Conservation (phyloP, 768 basidiomycete species). For the Cytidiella melzeri region DNA sequence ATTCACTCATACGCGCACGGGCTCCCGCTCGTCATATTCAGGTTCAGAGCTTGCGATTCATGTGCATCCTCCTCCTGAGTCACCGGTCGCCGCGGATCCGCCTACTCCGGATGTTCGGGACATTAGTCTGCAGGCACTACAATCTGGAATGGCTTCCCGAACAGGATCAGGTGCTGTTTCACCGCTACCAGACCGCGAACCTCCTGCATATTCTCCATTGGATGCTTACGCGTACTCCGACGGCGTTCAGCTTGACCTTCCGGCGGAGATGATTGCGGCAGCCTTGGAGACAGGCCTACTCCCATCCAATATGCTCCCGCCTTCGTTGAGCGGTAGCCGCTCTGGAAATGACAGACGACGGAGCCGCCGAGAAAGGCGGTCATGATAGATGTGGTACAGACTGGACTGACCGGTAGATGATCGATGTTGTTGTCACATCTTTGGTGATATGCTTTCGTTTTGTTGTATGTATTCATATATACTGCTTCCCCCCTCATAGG, state of each 20-base stretch:
- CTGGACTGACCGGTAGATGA: conserved; percentile 1
- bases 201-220: conserved; percentile 85
- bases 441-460: conserved; percentile 1
- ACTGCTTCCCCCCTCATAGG: background rate
- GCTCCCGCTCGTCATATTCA: conserved; percentile 32
- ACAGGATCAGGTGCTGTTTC: conserved; percentile 7
- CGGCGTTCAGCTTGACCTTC: conserved; percentile 89
- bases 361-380: conserved; percentile 31
- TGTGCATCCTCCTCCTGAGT: conserved; percentile 75
- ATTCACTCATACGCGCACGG: conserved; percentile 25
- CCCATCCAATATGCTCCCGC: conserved; percentile 51
- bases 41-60: conserved; percentile 64
- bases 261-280: conserved; percentile 87
- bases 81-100: conserved; percentile 71
- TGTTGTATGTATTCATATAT: conserved; percentile 15
- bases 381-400: conserved; percentile 12
- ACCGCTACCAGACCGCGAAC: conserved; percentile 28
- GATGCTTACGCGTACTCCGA: conserved; percentile 80
- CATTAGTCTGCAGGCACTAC: conserved; percentile 70
- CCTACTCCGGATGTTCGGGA: conserved; percentile 82
- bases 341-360: conserved; percentile 37
- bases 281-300: conserved; percentile 72
- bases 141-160: conserved; percentile 18
- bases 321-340: conserved; percentile 15
- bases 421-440: background rate